These are phyloP conservation scores for Syncephalis fuscata DNA, from an alignment of 371 early-diverging fungal species.

Conservation along the genomic window DNA sequence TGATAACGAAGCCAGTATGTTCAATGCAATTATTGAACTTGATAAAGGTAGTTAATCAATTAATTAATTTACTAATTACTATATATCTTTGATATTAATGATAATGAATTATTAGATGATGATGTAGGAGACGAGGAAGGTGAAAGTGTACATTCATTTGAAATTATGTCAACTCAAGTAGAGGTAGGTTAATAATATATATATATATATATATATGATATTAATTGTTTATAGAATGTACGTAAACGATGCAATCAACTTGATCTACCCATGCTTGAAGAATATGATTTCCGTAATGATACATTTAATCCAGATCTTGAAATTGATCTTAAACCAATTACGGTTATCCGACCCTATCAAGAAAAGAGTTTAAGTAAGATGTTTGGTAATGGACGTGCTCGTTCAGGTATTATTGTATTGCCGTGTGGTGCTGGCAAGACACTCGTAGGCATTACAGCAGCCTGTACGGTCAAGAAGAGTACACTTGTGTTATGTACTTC, in stretches of 20 bases:
- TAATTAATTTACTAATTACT: too few species aligned
- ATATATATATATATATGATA: neutral
- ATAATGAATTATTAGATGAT: conserved; percentile 11
- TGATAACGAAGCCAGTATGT: neutral
- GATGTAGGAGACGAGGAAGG: conserved; percentile 49
- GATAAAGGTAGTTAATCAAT: conserved; percentile 4
- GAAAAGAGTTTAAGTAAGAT: conserved; percentile 97
- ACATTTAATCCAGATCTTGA: conserved; percentile 66
- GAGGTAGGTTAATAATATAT: conserved; percentile 26
- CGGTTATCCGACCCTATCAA: conserved; percentile 95
- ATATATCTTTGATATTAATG: neutral
- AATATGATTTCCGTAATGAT: conserved; percentile 98
- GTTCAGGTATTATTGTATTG: conserved; percentile 98
- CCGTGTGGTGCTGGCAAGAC: conserved; percentile 99
- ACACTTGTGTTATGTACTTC: conserved; percentile 96
- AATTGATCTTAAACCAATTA: conserved; percentile 95
- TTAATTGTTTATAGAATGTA: conserved; percentile 19
- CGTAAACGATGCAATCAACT: conserved; percentile 90
- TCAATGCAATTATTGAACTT: conserved; percentile 2
- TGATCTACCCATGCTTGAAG: conserved; percentile 97
- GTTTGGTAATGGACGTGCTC: conserved; percentile 98
- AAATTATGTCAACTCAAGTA: conserved; percentile 61
- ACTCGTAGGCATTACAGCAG: conserved; percentile 98
- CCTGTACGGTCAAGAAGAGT: conserved; percentile 96
- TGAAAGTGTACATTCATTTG: conserved; percentile 70